Conservation (phyloP, 352 stramenopile genomes). For the Globisporangium barbulae region DNA sequence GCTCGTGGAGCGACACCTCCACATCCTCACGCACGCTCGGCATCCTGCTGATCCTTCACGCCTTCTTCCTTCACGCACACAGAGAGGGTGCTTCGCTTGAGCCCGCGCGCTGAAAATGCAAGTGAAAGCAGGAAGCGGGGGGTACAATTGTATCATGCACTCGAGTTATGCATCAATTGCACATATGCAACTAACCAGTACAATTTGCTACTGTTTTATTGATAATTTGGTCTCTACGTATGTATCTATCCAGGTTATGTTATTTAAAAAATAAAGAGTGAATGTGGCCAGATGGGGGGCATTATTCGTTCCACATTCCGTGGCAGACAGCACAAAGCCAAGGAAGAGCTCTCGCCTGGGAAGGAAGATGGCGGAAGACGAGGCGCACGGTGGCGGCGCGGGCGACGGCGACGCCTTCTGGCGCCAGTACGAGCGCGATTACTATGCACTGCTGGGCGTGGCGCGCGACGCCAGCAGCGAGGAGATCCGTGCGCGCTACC, state of each 20-base stretch:
- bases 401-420: conserved; percentile 32
- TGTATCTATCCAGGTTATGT: background rate
- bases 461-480: conserved; percentile 45
- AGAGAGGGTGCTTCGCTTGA: background rate
- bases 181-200: background rate
- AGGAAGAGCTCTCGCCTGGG: background rate
- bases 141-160: conserved; percentile 4
- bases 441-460: conserved; percentile 81
- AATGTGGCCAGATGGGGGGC: background rate
- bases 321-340: conserved; percentile 1
- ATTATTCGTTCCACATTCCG: conserved; percentile 7
- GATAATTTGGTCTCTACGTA: background rate
- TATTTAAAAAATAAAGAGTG: background rate
- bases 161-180: background rate
- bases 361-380: conserved; percentile 9
- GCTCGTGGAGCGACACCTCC: conserved; percentile 71
- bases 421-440: conserved; percentile 71
- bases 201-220: background rate
- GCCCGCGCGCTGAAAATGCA: background rate
- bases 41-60: conserved; percentile 16
- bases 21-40: conserved; percentile 71
- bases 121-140: background rate
- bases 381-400: background rate
- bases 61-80: background rate
- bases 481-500: conserved; percentile 67